Base-by-base conservation (phyloP, 495 filamentous ascomycete genomes). In the Venustampulla echinocandica region DNA sequence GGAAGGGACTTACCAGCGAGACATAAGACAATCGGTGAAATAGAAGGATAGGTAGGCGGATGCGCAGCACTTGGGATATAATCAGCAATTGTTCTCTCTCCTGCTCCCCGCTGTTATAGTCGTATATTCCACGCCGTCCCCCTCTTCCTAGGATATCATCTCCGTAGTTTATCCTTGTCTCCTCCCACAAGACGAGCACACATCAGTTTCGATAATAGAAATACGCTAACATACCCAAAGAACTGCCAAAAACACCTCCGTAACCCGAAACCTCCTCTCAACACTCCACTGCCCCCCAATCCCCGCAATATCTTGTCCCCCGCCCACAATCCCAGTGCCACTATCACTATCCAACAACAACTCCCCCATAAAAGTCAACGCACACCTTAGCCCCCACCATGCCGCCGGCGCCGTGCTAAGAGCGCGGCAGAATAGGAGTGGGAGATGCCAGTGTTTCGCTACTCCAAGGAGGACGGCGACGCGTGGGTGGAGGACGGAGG, bases 21-120 rank as follows among this genome's bases (percentile, higher is more conserved):
- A 88, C 87, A 94, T 94, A 59, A 92, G 80, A 64, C 85, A 87
- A 66, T 94, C 86, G 49, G 85, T 88, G 64, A 92, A 90, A 66
- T 88, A 84, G 64, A 89, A 92, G 46, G 84, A 87, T 60, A 92
- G 75, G 64, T 89, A 89, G 40, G 81, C 87, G 30, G 85, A 87
- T 62, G 84, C 81, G 61, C 71, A 76, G 70, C 86, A 89, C 87
- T 90, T 39, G 10, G 37, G 15, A 23, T 33, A 30, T n/a, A 17
- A 49, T 57, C 36, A 57, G 54, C 49, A 22, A 33, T 30, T 38
- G 21, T 40, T 21, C 30, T 19, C 22, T 39, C 24, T 46, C 25
- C 10, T 1, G 50, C 7, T 53, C 36, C 47, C 42, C 44, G 38
- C 13, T 42, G 4, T 30, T n/a, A 30, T n/a, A 30, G 27, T 7